These are phyloP conservation scores for Raffaelea arxii DNA, from an alignment of 2,329 filamentous ascomycete genomes.

Conservation along the genomic window DNA sequence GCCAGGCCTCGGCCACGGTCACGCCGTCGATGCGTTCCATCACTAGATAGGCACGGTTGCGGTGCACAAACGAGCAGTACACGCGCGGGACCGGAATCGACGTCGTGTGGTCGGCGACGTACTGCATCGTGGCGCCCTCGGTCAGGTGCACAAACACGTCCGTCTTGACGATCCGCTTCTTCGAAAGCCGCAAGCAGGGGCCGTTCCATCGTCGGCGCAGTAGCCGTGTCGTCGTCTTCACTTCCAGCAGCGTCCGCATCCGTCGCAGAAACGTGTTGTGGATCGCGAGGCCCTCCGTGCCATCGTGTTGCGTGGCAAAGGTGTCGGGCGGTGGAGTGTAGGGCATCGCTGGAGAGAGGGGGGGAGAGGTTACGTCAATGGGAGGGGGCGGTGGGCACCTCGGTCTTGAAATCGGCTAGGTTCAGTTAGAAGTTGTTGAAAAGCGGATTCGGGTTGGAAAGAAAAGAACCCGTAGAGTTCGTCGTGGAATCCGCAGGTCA, in stretches of 20 bases:
- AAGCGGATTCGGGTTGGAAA: too few species aligned
- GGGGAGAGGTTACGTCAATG: too few species aligned
- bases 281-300: background rate
- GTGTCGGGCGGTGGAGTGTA: too few species aligned
- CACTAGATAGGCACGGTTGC: conserved; percentile 3
- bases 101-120: conserved; percentile 1
- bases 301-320: background rate
- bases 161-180: background rate
- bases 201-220: background rate
- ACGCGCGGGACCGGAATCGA: conserved; percentile 7
- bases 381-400: too few species aligned
- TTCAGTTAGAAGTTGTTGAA: too few species aligned
- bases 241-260: background rate
- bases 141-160: background rate
- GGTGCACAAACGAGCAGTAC: conserved; percentile 3
- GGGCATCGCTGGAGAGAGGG: too few species aligned
- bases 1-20: background rate
- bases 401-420: too few species aligned
- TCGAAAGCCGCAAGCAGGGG: background rate
- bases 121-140: conserved; percentile 6
- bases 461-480: too few species aligned
- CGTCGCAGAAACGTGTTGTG: background rate
- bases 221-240: background rate
- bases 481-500: too few species aligned
- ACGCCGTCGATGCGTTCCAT: conserved; percentile 3